These are phyloP conservation scores for Dryas octopetala DNA, from an alignment of 306 rosid species.

Conservation along the genomic window DNA sequence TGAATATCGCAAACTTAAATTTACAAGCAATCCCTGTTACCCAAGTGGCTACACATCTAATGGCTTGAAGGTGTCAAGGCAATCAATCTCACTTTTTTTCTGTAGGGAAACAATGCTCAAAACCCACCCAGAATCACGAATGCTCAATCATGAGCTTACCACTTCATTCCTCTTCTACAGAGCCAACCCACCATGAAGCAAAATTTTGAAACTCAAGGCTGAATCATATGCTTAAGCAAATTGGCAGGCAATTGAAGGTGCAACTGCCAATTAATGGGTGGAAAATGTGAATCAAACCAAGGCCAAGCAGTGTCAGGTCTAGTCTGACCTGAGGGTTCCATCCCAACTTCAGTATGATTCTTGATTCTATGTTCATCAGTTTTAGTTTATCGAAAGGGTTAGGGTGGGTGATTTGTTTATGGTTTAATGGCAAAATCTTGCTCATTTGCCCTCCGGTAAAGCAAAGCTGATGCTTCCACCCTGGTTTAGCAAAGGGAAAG, in stretches of 20 bases:
- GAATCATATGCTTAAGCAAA: conserved; percentile 12
- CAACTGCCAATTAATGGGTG: conserved; percentile 16
- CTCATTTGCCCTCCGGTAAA: conserved; percentile 94
- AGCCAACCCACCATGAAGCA: not conserved
- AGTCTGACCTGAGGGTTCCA: conserved; percentile 27
- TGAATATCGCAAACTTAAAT: not conserved
- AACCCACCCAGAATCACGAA: not conserved
- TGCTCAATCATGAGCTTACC: not conserved
- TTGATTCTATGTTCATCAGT: conserved; percentile 36
- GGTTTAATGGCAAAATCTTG: conserved; percentile 87
- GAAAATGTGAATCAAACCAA: conserved; percentile 21
- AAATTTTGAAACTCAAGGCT: not conserved
- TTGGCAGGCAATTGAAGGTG: conserved; percentile 5
- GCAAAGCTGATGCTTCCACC: conserved; percentile 99
- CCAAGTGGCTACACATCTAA: not conserved
- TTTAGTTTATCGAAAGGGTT: conserved; percentile 49
- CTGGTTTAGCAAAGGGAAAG: conserved; percentile 40
- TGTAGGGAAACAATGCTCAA: not conserved
- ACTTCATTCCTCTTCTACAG: not conserved
- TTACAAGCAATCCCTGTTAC: not conserved
- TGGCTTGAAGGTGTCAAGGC: not conserved
- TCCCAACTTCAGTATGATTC: conserved; percentile 27
- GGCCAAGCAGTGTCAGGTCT: conserved; percentile 29
- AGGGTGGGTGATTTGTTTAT: conserved; percentile 34
- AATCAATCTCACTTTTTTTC: not conserved